Base-by-base conservation (phyloP, 2,329 filamentous ascomycete genomes). In the Acephala macrosclerotiorum region DNA sequence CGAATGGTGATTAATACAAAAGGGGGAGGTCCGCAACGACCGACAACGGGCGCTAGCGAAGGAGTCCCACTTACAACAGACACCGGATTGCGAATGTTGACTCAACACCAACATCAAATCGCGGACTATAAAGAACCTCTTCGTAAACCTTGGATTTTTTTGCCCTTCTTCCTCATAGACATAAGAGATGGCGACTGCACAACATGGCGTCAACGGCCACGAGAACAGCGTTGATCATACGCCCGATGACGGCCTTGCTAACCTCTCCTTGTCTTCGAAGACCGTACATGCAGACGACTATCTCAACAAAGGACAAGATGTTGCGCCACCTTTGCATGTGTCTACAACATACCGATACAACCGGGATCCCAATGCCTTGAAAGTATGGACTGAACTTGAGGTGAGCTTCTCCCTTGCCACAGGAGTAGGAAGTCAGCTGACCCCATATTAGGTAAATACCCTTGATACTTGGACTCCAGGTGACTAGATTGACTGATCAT, bases 301-400 rank as follows among this genome's bases (percentile, higher is more conserved):
- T 73, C 85, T 96, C 73, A 92, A 93, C 78, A 80, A 84, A 38
- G 87, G 91, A 71, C 84, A 88, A 59, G 93, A 96, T 76, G 91
- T 98, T 63, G 94, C 95, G 14, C 95, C 96, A 66, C 89, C 95
- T 3, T 84, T 98, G 75, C 95, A 98, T 77, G 88, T 96, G 69
- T 94, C 93, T 68, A 97, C 95, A 14, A 98, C 93, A 18, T 98
- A 93, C 79, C 89, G 93, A 72, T 98, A 97, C 78, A 82, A 84
- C 33, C 79, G 83, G 61, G 85, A 97, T 76, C 92, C 93, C 1
- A 84, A 89, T 6, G 77, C 87, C 33, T 85, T 97, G 55, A 79
- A 67, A 76, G 66, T 76, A 26, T 83, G 81, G 80, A 75, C 77
- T 18, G 86, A 91, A 66, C 72, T 79, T 33, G 86, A 87, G 75